Base-by-base conservation (phyloP, 495 filamentous ascomycete species). In the Xylaria sp. region DNA sequence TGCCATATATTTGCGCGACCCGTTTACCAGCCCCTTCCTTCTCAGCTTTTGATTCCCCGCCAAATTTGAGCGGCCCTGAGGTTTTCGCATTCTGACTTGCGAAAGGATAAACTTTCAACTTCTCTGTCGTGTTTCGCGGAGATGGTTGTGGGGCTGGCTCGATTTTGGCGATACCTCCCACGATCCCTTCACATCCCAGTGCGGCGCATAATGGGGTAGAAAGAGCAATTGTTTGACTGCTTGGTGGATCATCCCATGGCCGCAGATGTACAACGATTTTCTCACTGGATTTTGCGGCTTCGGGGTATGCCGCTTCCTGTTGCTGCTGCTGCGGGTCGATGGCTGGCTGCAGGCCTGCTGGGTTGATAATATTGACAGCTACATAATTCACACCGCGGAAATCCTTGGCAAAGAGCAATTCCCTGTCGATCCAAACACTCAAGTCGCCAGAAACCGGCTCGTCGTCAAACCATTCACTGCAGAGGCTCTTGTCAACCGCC, bases 101-200 rank as follows among this genome's bases (percentile, higher is more conserved):
- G 72, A 97, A 97, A 0, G 96, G 97, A 72, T 89, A 92, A 0
- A 98, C 80, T 70, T 92, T 96, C 21, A 99, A 77, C 70, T 84
- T 85, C 57, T 85, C 80, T 0, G 80, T 71, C 11, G 80, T 73
- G 50, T 73, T 82, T 4, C 78, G 80, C 14, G 79, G 71, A 50
- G 83, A 57, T 35, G 78, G 80, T 21, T 71, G 71, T 46, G 79
- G 79, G 55, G 83, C 84, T 24, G 92, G 88, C 75, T 97, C 93
- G 19, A 99, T 82, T 59, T 94, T 91, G 43, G 96, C 85, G 68
- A 98, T 88, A 19, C 93, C 93, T n/a, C 96, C 96, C 26, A 97
- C 92, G 31, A 97, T 85, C 4, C 88, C 89, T 46, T 88, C 81
- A 35, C 88, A 88, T 12, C 89, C 88, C 40, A 99, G 85, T 5